Base-by-base conservation (phyloP, 2,329 filamentous ascomycete species). In the Trematosphaeria pertusa region DNA sequence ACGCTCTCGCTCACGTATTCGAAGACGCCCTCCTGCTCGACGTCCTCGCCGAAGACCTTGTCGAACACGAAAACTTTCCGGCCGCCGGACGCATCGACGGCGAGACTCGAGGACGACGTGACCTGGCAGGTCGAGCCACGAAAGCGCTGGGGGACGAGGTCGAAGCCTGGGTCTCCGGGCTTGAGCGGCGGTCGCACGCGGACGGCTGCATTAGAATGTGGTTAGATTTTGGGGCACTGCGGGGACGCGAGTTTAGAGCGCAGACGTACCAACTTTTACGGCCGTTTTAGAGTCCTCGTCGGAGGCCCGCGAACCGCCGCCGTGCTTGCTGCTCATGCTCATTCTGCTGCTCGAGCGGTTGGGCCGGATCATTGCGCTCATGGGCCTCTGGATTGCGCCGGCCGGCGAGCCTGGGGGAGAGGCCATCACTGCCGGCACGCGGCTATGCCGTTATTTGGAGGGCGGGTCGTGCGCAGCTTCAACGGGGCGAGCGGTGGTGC, bases 41-140 rank as follows among this genome's bases (percentile, higher is more conserved):
- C 81, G 2, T 94, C 87, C 61, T 92, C 86, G 22, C 86, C 82
- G 67, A 99, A 99, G 4, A 99, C 92, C 52, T 91, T 87, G 74
- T 99, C 94, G 69, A 99, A 99, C 15, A 97, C 87, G 68, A 99
- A 99, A 3, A 97, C 81, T 70, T 97, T 97, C 66, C 88, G 88
- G 38, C 93, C 94, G 67, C 96, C 91, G 0, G 91, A 88, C 2
- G 92, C 89, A 66, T 97, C 94, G 59, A 99, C 91, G 18, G 89
- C 82, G 37, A 99, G 78, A 68, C 84, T 96, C 5, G 91, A 97
- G 34, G 88, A 81, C 12, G 91, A 90, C 9, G 87, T 91, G 50
- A 93, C 89, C 57, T 97, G 91, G 53, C 95, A 91, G 79, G 93
- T 96, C 30, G 92, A 87, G 55, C 88, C 85, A 72, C 96, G 93